Conservation (phyloP, 352 stramenopile species). For the Phytophthora chlamydospora region DNA sequence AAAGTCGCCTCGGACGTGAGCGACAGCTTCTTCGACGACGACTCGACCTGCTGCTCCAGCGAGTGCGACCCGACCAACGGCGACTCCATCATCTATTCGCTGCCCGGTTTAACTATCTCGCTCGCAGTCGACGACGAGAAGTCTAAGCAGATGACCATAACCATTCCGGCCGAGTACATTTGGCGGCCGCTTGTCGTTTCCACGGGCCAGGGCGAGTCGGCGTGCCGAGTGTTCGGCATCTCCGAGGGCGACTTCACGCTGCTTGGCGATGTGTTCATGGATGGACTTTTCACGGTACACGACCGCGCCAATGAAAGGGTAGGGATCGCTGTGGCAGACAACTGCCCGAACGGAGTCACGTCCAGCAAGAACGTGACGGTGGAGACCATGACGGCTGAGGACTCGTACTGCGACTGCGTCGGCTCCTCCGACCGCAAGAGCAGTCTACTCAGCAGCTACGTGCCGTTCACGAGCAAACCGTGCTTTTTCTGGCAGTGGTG, state of each 20-base stretch:
- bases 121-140: slow-evolving; percentile 56
- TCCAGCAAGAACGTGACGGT: slow-evolving; percentile 74
- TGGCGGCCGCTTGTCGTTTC: slow-evolving; percentile 79
- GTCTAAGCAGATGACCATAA: slow-evolving; percentile 71
- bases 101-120: slow-evolving; percentile 68
- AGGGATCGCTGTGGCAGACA: slow-evolving; percentile 66
- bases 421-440: slow-evolving; percentile 58
- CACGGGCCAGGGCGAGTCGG: slow-evolving; percentile 39
- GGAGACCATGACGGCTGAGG: slow-evolving; percentile 36
- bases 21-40: slow-evolving; percentile 76
- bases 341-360: slow-evolving; percentile 74
- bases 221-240: slow-evolving; percentile 82
- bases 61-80: slow-evolving; percentile 74
- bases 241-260: slow-evolving; percentile 79
- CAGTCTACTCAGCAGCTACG: slow-evolving; percentile 65
- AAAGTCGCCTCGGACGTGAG: slow-evolving; percentile 45
- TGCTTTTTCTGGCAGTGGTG: slow-evolving; percentile 91
- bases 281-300: slow-evolving; percentile 84
- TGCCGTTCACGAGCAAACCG: slow-evolving; percentile 65
- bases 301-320: slow-evolving; percentile 63
- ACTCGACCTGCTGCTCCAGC: slow-evolving; percentile 64
- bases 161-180: slow-evolving; percentile 82
- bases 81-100: slow-evolving; percentile 60
- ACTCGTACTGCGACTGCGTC: slow-evolving; percentile 75
- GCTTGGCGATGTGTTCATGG: slow-evolving; percentile 87